Percentiles rank a stretch among this genome's conserved stretches.
Evolutionary conservation across 1,139 yeast species (phyloP).

Genomic region (Saccharomyces hybrid): DNA sequence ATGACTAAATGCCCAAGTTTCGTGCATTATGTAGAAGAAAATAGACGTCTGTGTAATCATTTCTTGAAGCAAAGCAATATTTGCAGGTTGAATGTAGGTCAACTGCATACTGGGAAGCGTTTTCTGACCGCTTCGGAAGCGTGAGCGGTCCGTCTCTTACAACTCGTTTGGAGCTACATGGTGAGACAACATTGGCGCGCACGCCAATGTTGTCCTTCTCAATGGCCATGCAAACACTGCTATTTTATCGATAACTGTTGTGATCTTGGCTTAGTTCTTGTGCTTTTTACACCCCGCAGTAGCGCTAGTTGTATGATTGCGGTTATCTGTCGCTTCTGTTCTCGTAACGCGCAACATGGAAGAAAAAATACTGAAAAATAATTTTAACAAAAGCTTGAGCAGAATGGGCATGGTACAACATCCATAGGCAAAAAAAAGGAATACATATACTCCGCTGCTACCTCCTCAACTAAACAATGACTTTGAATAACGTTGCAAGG

Average conservation of each 20-base stretch:
- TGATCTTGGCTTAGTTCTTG: neutral
- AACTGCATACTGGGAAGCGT: neutral
- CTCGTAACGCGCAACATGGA: neutral
- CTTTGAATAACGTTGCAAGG: slow-evolving; percentile 29
- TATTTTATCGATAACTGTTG: neutral
- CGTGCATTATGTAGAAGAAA: neutral
- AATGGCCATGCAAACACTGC: neutral
- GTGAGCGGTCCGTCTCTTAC: neutral
- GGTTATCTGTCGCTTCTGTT: neutral
- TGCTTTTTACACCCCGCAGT: neutral
- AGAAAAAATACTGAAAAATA: neutral
- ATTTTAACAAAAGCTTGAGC: neutral
- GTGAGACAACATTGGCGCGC: neutral
- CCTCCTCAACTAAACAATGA: slow-evolving; percentile 9
- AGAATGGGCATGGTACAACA: neutral
- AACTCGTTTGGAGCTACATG: neutral
- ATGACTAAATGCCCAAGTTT: neutral
- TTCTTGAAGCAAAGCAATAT: neutral
- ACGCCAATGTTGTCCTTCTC: neutral
- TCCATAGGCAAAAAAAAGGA: neutral
- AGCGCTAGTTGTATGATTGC: neutral
- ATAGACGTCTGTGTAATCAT: neutral
- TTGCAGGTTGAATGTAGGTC: neutral
- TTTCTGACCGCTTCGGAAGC: neutral
- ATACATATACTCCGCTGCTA: neutral